Conservation (phyloP, 495 filamentous ascomycete genomes). For the Penicillium cataractarum region DNA sequence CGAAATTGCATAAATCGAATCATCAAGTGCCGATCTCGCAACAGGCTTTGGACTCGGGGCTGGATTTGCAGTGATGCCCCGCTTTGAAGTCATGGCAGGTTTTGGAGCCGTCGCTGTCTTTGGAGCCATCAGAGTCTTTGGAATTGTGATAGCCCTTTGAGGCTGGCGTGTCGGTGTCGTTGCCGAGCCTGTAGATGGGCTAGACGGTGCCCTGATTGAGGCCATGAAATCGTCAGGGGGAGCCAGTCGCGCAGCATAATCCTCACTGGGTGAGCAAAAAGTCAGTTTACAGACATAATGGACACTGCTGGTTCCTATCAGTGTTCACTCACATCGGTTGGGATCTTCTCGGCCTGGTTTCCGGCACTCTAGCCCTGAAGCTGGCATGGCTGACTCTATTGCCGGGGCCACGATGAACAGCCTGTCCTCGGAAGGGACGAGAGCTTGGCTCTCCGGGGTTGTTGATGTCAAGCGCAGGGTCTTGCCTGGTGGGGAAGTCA, state of each 20-base stretch:
- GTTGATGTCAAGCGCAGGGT: slow-evolving; percentile 32
- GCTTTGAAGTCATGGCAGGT: not conserved
- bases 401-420: not conserved
- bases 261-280: not conserved
- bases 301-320: not conserved
- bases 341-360: not conserved
- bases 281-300: not conserved
- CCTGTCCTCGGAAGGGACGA: not conserved
- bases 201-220: not conserved
- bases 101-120: not conserved
- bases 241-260: not conserved
- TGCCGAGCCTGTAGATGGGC: not conserved
- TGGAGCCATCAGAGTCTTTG: not conserved
- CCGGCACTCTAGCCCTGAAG: not conserved
- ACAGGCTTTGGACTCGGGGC: not conserved
- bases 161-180: not conserved
- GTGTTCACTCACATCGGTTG: not conserved
- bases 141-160: not conserved
- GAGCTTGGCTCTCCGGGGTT: slow-evolving; percentile 6
- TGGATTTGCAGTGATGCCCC: not conserved
- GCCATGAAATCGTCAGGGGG: not conserved
- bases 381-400: not conserved
- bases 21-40: not conserved
- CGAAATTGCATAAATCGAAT: not conserved
- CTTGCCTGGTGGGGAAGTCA: slow-evolving; percentile 8